Evolutionary conservation across 176 grass and related monocot genomes (phyloP).

Genomic region (Panicum miliaceum): DNA sequence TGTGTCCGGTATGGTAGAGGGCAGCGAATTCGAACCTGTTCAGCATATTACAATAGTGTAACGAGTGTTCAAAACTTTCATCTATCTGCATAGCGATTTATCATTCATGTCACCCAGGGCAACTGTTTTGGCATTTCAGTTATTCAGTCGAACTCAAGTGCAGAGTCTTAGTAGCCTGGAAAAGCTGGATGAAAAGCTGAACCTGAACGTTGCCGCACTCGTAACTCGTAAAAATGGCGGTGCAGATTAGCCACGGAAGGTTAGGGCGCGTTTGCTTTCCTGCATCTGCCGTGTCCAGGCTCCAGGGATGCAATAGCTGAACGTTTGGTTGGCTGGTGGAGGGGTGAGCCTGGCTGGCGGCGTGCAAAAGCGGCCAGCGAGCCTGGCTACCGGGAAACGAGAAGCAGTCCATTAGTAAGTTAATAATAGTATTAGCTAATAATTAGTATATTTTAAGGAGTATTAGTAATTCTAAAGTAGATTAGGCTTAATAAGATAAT

Average conservation of each 20-base stretch:
- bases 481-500: too few relatives aligned
- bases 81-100: not conserved
- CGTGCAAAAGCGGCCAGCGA: too few relatives aligned
- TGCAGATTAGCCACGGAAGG: not conserved
- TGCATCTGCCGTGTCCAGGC: too few relatives aligned
- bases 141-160: not conserved
- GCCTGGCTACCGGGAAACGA: too few relatives aligned
- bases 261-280: too few relatives aligned
- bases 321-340: too few relatives aligned
- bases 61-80: not conserved
- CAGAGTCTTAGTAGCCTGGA: not conserved
- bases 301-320: too few relatives aligned
- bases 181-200: not conserved
- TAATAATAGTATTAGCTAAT: too few relatives aligned
- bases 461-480: too few relatives aligned
- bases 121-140: not conserved
- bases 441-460: too few relatives aligned
- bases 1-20: not conserved
- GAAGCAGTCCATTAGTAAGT: too few relatives aligned
- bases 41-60: not conserved
- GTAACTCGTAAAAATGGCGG: not conserved
- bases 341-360: too few relatives aligned
- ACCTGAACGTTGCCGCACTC: not conserved
- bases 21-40: not conserved
- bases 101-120: not conserved